Base-by-base conservation (phyloP, 306 rosid genomes). In the Trifolium fragiferum region DNA sequence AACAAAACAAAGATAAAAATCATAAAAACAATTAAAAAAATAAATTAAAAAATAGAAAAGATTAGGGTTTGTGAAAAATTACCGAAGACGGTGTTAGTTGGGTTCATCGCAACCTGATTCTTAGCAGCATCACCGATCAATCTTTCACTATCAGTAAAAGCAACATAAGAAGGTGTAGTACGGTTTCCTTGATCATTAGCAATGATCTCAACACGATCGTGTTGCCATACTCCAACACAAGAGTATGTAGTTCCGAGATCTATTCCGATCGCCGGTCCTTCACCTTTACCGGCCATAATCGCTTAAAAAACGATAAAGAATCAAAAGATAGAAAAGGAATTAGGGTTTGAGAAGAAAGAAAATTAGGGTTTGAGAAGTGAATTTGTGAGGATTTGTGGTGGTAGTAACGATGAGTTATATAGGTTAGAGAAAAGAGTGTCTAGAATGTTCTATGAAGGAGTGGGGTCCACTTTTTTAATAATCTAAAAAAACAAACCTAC, bases 81-180 rank as follows among this genome's bases (percentile, higher is more conserved):
- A 92, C 96, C 97, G 11, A 92, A 89, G 25, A 89, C 93, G 67
- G 97, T 92, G 91, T 88, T 88, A 55, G 43, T 47, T 0, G 97
- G 97, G 81, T 89, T 92, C 96, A 92, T 89, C 38, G 97, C 97
- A 65, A 89, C 97, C 86, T 92, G 96, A 50, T 92, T 88, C 93
- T 92, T 92, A 0, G 96, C 96, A 0, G 93, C 97, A 49, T 92
- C 91, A 0, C 97, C 93, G 51, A 92, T 89, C 86, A 92, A 72
- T 13, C 97, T 79, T 51, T 92, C 97, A 11, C 80, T 54, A 4
- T 92, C 97, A 0, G 97, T 92, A 58, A 92, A 92, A 0, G 85
- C 97, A 0, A 92, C 93, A 47, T 90, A 90, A 2, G 96, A 92
- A 9, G 96, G 97, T 11, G 92, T 92, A 1, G 93, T 92, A 15